Evolutionary conservation across 2,329 filamentous ascomycete species (phyloP).

Genomic region (Aspergillus neoniger): DNA sequence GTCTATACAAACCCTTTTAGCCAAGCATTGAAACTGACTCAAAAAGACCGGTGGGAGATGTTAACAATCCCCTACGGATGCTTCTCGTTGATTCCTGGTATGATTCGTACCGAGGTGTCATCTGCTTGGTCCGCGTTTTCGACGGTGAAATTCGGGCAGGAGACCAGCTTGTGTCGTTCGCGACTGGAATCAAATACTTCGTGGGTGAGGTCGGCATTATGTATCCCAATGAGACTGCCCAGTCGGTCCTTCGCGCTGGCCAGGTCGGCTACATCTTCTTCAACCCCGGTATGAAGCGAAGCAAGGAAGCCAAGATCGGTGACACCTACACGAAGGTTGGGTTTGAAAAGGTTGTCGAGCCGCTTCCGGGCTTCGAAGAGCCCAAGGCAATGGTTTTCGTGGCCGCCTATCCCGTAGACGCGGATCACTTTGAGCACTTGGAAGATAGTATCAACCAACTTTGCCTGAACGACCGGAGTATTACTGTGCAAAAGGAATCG

Average conservation of each 20-base stretch:
- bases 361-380: conserved; percentile 90
- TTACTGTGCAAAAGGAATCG: conserved; percentile 90
- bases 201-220: conserved; percentile 97
- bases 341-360: conserved; percentile 72
- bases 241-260: conserved; percentile 77
- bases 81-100: conserved; percentile 98
- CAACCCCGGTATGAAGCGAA: conserved; percentile 97
- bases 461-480: conserved; percentile 89
- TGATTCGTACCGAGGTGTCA: conserved; percentile 90
- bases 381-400: conserved; percentile 99
- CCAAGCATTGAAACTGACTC: conserved; percentile 22
- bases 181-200: conserved; percentile 83
- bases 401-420: conserved; percentile 91
- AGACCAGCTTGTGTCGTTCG: conserved; percentile 83
- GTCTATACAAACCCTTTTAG: neutral
- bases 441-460: conserved; percentile 95
- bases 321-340: conserved; percentile 90
- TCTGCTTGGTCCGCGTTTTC: conserved; percentile 87
- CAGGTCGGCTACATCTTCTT: conserved; percentile 97
- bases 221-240: conserved; percentile 83
- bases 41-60: conserved; percentile 67
- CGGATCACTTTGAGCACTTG: conserved; percentile 79
- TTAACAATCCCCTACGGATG: conserved; percentile 72
- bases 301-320: conserved; percentile 91
- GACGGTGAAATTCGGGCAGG: conserved; percentile 82